Evolutionary conservation across 164 flowering plant genomes (phyloP).

Genomic region (Umbellularia californica): DNA sequence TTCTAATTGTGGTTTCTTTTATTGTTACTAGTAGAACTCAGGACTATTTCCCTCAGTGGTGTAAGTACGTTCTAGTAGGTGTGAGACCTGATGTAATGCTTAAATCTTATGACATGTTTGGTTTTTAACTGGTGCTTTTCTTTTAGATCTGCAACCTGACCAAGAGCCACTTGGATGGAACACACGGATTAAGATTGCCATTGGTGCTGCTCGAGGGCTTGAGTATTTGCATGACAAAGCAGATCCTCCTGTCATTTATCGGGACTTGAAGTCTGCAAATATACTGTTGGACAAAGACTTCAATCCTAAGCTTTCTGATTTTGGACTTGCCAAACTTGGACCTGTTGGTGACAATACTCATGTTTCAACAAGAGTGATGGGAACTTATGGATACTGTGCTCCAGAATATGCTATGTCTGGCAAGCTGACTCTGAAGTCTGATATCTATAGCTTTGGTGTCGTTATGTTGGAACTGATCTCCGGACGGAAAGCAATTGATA

Average conservation of each 20-base stretch:
- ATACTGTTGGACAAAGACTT: conserved; percentile 74
- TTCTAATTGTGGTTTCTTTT: no score
- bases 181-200: conserved; percentile 66
- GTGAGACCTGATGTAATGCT: background rate
- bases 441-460: conserved; percentile 78
- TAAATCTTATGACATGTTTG: background rate
- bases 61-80: no score
- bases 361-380: conserved; percentile 77
- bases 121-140: background rate
- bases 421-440: conserved; percentile 64
- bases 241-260: conserved; percentile 66
- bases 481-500: conserved; percentile 69
- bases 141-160: conserved; percentile 40
- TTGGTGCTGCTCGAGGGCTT: conserved; percentile 75
- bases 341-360: conserved; percentile 83
- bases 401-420: conserved; percentile 85
- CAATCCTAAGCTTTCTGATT: conserved; percentile 73
- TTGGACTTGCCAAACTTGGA: conserved; percentile 83
- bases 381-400: conserved; percentile 77
- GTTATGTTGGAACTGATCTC: conserved; percentile 76
- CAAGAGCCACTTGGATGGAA: conserved; percentile 58
- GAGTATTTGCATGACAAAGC: conserved; percentile 80
- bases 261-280: conserved; percentile 86
- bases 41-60: no score
- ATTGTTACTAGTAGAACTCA: no score